Base-by-base conservation (phyloP, 345 rosid species). In the Eucalyptus sideroxylon region DNA sequence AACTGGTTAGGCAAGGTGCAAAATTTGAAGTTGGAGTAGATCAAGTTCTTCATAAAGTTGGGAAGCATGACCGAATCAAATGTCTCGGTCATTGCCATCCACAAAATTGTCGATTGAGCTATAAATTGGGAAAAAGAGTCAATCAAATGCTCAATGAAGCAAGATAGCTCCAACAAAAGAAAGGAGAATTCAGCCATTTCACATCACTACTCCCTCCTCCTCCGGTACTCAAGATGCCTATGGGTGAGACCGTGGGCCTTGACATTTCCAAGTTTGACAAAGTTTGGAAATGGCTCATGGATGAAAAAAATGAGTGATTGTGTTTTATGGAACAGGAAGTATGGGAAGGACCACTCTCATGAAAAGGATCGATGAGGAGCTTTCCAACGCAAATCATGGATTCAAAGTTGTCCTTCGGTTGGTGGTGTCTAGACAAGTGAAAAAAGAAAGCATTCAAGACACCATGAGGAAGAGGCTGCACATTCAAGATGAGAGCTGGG, bases 331-430 rank as follows among this genome's bases (percentile, higher is more conserved):
- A 8, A 53, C 86, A 19, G 30, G 89, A 16, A 89, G 89, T 3
- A 89, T 90, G 15, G 90, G 89, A 87, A 90, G 89, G 62, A 91
- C 91, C 16, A 87, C 89, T 50, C 90, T 91, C 81, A 50, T 91
- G 50, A 53, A 83, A 30, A 67, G 69, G n/a, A 72, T 89, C 44
- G 34, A 89, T 47, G 30, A 91, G 34, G 37, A 85, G 34, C 69
- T 89, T 56, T 27, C 13, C 3, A 1, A 0, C 2, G 37, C n/a
- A 5, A n/a, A 23, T 12, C 81, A 30, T 17, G 40, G 55, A 40
- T 81, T 56, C 45, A 37, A 60, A 21, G 50, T 65, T 11, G 89
- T 82, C 7, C 47, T 89, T 83, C 51, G 89, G 89, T 23, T 89
- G 23, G 31, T 49, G 34, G 92, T 89, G 72, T 91, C 90, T 30